Percentiles rank a stretch among this genome's conserved stretches.
Conservation (phyloP, 2,329 filamentous ascomycete species). For the Pseudonectria foliicola region DNA sequence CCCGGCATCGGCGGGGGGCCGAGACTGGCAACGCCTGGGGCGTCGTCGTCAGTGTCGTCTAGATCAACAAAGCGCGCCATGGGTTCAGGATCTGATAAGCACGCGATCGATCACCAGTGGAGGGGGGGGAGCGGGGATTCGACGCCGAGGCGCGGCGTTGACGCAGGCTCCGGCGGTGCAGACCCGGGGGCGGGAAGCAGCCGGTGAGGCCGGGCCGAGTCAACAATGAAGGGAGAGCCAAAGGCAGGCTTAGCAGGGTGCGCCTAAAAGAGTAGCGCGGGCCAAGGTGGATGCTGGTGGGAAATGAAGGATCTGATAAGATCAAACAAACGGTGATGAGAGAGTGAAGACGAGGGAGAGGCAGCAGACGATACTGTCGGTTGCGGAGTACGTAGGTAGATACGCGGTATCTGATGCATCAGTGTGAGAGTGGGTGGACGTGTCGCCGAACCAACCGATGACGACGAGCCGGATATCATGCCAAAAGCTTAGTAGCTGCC, state of each 20-base stretch:
- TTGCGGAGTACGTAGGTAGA: conserved; percentile 4
- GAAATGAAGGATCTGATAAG: neutral
- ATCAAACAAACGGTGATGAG: conserved; percentile 12
- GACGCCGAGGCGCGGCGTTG: conserved; percentile 13
- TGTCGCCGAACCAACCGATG: no score
- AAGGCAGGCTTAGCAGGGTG: no score
- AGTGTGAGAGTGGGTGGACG: no score
- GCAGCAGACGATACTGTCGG: conserved; percentile 6
- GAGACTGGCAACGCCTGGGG: conserved; percentile 6
- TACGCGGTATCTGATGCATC: neutral
- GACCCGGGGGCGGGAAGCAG: conserved; percentile 11
- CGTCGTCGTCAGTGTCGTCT: conserved; percentile 18
- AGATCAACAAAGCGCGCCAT: conserved; percentile 26
- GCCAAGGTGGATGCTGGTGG: no score
- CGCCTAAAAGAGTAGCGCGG: no score
- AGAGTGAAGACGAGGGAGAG: conserved; percentile 8
- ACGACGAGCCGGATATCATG: no score
- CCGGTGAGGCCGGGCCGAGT: conserved; percentile 9
- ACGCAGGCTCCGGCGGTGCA: conserved; percentile 16
- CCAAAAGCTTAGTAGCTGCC: no score
- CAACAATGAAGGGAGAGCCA: conserved; percentile 1
- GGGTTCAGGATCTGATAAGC: conserved; percentile 24
- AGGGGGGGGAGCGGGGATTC: conserved; percentile 2
- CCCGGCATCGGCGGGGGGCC: conserved; percentile 17
- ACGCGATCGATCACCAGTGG: conserved; percentile 5